Base-by-base conservation (phyloP, 2,329 filamentous ascomycete species). In the Fusarium floridanum region DNA sequence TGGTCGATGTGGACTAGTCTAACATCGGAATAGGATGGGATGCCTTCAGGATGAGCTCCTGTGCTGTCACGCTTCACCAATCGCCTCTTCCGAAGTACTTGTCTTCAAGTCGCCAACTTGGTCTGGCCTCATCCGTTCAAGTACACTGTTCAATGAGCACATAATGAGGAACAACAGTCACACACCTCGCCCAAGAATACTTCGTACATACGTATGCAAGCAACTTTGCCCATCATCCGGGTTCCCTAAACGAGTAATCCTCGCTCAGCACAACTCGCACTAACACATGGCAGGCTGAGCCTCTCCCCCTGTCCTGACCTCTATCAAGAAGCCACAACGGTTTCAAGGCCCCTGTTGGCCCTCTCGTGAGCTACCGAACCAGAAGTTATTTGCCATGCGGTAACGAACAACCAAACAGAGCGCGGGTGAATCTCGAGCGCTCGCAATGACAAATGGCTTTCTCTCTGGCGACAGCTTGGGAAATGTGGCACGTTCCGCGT, bases 221-320 rank as follows among this genome's bases (percentile, higher is more conserved):
- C 41, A 61, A 14, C 32, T 57, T 65, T 50, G 50, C 22, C 53
- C 41, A 67, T 69, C 41, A 67, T 20, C 63, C 77, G 77, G 77
- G 65, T 78, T 79, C 29, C 77, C 76, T 20, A 71, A 78, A 70
- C 34, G 27, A 72, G 77, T 76, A 79, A 75, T 27, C 71, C 77
- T 74, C 60, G 37, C 29, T 64, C 65, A 69, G 32, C 17, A 68
- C 39, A 24, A 12, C 61, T 53, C 39, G 41, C 61, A 55, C 61
- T 71, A 48, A 61, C 61, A 34, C 32, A 39, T 48, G 55, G 68
- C 53, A 53, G 71, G 68, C 55, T 67, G 61, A 72, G 70, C 66
- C 61, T 70, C 56, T 57, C 61, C 61, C 65, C 64, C 68, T 66
- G 43, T 55, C 43, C 17, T 32, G 29, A 24, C 53, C 56, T 60